Conservation (phyloP, 2,329 filamentous ascomycete species). For the Sarocladium strictum region DNA sequence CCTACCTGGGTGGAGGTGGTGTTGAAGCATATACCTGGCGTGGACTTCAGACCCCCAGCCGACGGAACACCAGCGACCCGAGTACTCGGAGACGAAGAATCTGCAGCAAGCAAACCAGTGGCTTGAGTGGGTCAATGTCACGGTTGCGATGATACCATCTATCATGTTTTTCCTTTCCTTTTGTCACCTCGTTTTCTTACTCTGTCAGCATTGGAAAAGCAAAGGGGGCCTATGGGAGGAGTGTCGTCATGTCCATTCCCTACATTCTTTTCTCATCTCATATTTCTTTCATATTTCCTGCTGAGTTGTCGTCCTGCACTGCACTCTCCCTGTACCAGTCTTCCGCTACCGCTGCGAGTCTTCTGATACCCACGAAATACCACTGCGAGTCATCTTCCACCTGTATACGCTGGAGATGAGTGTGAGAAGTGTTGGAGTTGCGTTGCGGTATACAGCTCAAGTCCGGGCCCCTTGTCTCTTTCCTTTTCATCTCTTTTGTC, state of each 20-base stretch:
- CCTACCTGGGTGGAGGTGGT: constrained; percentile 2
- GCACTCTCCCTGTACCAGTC: background rate
- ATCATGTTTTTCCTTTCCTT: background rate
- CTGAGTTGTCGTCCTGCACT: background rate
- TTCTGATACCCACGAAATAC: too few relatives aligned
- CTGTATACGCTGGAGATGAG: too few relatives aligned
- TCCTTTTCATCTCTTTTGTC: background rate
- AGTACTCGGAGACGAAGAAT: background rate
- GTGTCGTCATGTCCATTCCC: background rate
- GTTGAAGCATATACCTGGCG: background rate
- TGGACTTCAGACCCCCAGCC: background rate
- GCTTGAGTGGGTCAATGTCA: background rate
- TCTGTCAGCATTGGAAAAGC: constrained; percentile 2
- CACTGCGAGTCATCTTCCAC: background rate
- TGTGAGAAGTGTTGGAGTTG: too few relatives aligned
- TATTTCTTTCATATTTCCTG: constrained; percentile 8
- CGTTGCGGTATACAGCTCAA: too few relatives aligned
- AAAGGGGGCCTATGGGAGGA: background rate
- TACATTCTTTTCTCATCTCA: constrained; percentile 6
- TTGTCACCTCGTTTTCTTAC: background rate
- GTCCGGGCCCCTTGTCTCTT: background rate
- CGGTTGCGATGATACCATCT: constrained; percentile 6
- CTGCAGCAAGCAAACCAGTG: background rate
- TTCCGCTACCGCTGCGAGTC: too few relatives aligned
- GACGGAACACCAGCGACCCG: background rate